Evolutionary conservation across 305 asterid genomes (phyloP).

Genomic region (Fraxinus albicans): DNA sequence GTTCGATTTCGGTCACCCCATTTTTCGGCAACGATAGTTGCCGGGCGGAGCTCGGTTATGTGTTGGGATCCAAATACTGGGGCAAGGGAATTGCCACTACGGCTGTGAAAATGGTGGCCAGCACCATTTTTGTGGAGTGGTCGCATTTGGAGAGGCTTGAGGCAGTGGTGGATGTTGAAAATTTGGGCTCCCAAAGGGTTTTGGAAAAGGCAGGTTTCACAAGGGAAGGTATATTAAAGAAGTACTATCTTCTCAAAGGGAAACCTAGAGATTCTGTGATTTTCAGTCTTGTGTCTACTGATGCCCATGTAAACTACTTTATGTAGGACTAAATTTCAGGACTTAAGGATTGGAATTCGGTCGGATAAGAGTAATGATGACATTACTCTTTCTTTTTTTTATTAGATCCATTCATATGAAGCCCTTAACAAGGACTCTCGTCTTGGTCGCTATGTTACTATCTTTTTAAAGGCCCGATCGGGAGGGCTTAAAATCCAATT

Average conservation of each 20-base stretch:
- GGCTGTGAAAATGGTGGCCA: conserved; percentile 67
- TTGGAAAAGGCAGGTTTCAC: conserved; percentile 72
- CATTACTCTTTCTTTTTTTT: too few relatives aligned
- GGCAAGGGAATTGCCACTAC: conserved; percentile 62
- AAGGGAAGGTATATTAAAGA: conserved; percentile 69
- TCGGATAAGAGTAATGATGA: too few relatives aligned
- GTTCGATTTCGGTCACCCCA: conserved; percentile 47
- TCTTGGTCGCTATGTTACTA: too few relatives aligned
- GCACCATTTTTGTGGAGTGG: conserved; percentile 56
- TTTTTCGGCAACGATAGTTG: conserved; percentile 27
- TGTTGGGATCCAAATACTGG: conserved; percentile 58
- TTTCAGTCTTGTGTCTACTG: conserved; percentile 48
- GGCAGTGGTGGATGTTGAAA: conserved; percentile 59
- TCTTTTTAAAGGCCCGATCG: too few relatives aligned
- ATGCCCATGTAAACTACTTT: conserved; percentile 27
- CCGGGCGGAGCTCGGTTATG: conserved; percentile 67
- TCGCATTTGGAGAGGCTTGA: conserved; percentile 59
- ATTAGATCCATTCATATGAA: too few relatives aligned
- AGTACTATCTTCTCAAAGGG: conserved; percentile 51
- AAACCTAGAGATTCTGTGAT: conserved; percentile 40
- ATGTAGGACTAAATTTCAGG: too few relatives aligned
- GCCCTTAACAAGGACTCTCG: too few relatives aligned
- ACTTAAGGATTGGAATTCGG: too few relatives aligned
- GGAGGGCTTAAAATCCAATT: too few relatives aligned
- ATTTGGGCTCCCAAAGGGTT: conserved; percentile 70